Base-by-base conservation (phyloP, 1,284 basidiomycete species). In the Kalmanozyma brasiliensis region DNA sequence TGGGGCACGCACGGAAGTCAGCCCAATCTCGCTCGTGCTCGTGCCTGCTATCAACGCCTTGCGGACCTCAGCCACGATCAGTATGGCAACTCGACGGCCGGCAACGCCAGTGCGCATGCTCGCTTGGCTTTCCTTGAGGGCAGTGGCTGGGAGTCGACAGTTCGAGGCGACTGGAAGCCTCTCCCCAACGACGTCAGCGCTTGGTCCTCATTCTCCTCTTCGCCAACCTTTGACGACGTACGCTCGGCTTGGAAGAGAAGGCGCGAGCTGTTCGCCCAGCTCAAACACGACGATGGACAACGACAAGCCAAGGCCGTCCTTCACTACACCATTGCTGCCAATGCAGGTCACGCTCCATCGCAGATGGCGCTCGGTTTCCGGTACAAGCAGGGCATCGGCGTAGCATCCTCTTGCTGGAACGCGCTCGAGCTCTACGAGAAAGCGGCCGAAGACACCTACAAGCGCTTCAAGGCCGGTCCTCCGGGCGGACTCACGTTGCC, bases 301-400 rank as follows among this genome's bases (percentile, higher is more conserved):
- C 35, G 64, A 5, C 69, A 72, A 42, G 56, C 60, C 20, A 76
- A 89, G 82, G 92, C 95, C 0, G 88, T 95, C 57, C 84, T 98
- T 0, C 92, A 97, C 81, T 93, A 94, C 81, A 95, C 93, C 0
- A 94, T 98, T 78, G 90, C 93, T 2, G 94, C 93, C 2, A 88
- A 93, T 51, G 90, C 90, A 16, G 92, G 91, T 0, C 87, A 94
- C 83, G 88, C 89, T 70, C 89, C 91, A 5, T 91, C 95, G 0
- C 90, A 94, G 81, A 94, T 95, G 91, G 88, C 93, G 0, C 85
- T 98, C 34, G 96, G 90, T 0, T 98, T 95, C 82, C 88, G 94
- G n/a, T 90, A 94, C 80, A 96, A 92, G 91, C 90, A 90, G 23
- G 96, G 96, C 0, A 94, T 98, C 60, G 92, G 94, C 23, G 71